A percentile compares a stretch with the other conserved stretches of the same genome.
Evolutionary conservation across 2,329 filamentous ascomycete genomes (phyloP).

Genomic region (Colletotrichum limetticola): DNA sequence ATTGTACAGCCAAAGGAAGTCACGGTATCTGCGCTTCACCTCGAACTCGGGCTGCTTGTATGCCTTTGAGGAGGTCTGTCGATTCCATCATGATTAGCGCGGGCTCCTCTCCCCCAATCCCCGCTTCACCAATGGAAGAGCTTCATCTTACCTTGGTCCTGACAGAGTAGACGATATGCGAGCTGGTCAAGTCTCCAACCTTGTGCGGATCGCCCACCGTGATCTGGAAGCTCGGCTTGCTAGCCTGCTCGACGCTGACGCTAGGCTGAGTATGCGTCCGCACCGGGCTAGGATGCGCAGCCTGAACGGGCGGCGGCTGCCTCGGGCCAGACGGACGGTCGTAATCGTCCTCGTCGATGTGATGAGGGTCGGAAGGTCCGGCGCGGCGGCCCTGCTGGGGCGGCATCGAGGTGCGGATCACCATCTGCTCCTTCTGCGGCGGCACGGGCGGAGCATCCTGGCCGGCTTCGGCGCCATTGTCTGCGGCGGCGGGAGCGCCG

Average conservation of each 20-base stretch:
- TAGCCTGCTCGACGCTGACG: slow-evolving; percentile 90
- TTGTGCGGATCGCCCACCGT: slow-evolving; percentile 96
- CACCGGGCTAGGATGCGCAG: slow-evolving; percentile 62
- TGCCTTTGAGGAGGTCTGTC: slow-evolving; percentile 91
- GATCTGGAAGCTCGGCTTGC: slow-evolving; percentile 91
- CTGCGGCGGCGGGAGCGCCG: slow-evolving; percentile 55
- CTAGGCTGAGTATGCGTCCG: slow-evolving; percentile 74
- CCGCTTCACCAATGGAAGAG: neutral
- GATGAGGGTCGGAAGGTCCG: slow-evolving; percentile 67
- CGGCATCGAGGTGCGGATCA: slow-evolving; percentile 68
- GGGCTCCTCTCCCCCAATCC: neutral
- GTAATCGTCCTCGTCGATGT: slow-evolving; percentile 75
- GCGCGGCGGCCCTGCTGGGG: slow-evolving; percentile 54
- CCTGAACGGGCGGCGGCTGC: slow-evolving; percentile 73
- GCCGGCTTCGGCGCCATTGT: slow-evolving; percentile 57
- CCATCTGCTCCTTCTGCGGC: slow-evolving; percentile 73
- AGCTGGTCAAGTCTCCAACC: slow-evolving; percentile 95
- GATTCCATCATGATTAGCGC: slow-evolving; percentile 35
- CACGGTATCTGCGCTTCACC: slow-evolving; percentile 92
- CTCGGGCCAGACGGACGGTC: slow-evolving; percentile 63
- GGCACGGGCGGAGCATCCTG: slow-evolving; percentile 72
- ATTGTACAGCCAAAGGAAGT: slow-evolving; percentile 98
- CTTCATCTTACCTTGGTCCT: slow-evolving; percentile 78
- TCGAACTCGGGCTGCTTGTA: slow-evolving; percentile 94
- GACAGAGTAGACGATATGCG: slow-evolving; percentile 97